Evolutionary conservation across 352 stramenopile species (phyloP), one percentile per base, ranked within the genome.

Genomic region (Pythium coloratum): DNA sequence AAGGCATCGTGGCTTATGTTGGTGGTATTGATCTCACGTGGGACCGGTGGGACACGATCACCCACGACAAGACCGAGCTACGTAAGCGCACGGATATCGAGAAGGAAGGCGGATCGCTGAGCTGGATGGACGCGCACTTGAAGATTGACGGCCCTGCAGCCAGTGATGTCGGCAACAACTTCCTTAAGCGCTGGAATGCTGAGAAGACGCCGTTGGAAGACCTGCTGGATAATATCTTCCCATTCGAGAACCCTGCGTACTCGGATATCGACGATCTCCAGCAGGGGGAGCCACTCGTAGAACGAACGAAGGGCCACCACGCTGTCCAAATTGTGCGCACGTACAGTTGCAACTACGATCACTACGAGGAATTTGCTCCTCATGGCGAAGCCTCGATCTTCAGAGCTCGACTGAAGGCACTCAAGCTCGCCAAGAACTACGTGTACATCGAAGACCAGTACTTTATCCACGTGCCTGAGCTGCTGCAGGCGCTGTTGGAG

Each of bases 381-480:
- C 60, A 76, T 8, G 82, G 82, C 6, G 78, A 91, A 58, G 34
- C 34, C 75, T 86, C 42, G 79, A 75, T 14, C 76, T 91, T 32
- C 75, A 85, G 24, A 67, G 83, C 46, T 67, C 74, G 16, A 73
- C 34, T 40, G 2, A 40, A 40, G 34, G 79, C 38, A 74, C 86
- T 40, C 87, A 91, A 66, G 82, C 80, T 81, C 24, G 82, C 80
- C 1, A 68, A 71, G 55, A 91, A 91, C 66, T 87, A 76, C 67
- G 76, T 91, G 20, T 89, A 81, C 59, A 80, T 91, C 61, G 77
- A 89, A 58, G 82, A 91, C 54, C 78, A 91, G 69, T 89, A 91
- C 70, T 91, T 91, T 49, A 82, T 88, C 58, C 62, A 80, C 30
- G 76, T 91, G 51, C 77, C 80, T n/a, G 72, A 88, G 65, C 67